Conservation (phyloP, 345 rosid genomes). For the Euphorbia pulcherrima region DNA sequence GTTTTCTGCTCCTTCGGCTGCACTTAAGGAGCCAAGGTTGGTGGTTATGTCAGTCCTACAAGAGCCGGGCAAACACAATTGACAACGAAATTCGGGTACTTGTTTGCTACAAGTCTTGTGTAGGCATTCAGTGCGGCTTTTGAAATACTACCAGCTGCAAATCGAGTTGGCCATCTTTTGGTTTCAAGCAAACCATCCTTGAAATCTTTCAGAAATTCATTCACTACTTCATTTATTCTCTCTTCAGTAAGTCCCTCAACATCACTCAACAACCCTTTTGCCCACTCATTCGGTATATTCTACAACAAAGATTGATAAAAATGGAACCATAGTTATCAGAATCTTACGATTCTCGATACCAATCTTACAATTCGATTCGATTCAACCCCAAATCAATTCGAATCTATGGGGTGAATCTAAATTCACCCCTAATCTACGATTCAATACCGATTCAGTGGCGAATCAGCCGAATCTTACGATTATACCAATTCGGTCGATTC, state of each 20-base stretch:
- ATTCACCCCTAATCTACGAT: too few relatives aligned
- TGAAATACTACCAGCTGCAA: constrained; percentile 25
- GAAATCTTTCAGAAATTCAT: constrained; percentile 20
- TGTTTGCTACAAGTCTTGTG: constrained; percentile 37
- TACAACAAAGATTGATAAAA: too few relatives aligned
- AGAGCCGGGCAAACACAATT: constrained; percentile 39
- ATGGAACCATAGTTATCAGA: too few relatives aligned
- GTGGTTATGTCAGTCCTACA: constrained; percentile 32
- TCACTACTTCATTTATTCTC: constrained; percentile 24
- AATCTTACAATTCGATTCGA: too few relatives aligned
- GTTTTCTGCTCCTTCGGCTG: constrained; percentile 35
- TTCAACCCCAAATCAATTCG: too few relatives aligned
- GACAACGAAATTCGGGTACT: constrained; percentile 20
- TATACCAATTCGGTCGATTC: too few relatives aligned
- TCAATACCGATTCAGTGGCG: too few relatives aligned
- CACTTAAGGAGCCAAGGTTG: constrained; percentile 22
- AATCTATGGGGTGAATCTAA: too few relatives aligned
- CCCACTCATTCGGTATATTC: constrained; percentile 23
- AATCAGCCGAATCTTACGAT: too few relatives aligned
- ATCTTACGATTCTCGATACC: too few relatives aligned
- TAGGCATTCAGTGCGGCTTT: constrained; percentile 34
- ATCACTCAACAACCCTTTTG: constrained; percentile 21
- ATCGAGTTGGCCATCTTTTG: constrained; percentile 31
- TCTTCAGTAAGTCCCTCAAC: constrained; percentile 29
- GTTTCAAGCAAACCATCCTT: constrained; percentile 22